Evolutionary conservation across 257 asterid genomes (phyloP).

Genomic region (Datura wrightii): DNA sequence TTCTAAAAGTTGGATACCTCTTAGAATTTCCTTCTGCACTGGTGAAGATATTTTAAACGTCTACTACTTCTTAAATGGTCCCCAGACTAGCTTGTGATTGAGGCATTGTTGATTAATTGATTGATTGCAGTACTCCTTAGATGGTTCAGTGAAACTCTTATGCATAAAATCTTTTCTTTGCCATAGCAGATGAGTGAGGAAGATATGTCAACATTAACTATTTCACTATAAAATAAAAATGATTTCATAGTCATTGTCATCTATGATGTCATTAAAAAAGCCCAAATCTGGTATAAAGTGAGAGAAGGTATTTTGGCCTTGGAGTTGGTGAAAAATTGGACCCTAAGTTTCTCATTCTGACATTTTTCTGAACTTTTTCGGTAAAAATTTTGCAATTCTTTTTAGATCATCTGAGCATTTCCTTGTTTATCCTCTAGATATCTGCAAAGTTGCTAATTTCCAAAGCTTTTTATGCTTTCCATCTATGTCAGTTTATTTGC

Average conservation of each 20-base stretch:
- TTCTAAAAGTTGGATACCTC: not conserved
- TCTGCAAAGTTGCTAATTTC: not conserved
- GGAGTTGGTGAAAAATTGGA: conserved; percentile 99
- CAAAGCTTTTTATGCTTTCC: not conserved
- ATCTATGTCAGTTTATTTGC: not conserved
- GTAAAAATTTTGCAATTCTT: not conserved
- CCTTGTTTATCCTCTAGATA: not conserved
- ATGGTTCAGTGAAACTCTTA: not conserved
- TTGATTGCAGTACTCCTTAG: not conserved
- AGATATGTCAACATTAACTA: not conserved
- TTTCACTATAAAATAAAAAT: no score
- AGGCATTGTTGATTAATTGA: not conserved
- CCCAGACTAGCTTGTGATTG: not conserved
- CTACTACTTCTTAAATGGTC: not conserved
- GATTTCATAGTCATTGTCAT: no score
- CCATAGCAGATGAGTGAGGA: not conserved
- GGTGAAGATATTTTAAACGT: not conserved
- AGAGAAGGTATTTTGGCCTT: conserved; percentile 37
- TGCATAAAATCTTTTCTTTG: not conserved
- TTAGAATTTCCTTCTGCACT: not conserved
- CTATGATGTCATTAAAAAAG: no score
- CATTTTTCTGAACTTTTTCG: conserved; percentile 19
- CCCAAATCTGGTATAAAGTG: no score
- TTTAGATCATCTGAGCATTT: not conserved
- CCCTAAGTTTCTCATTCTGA: conserved; percentile 59